phyloP scores from a whole-genome alignment of 176 grass and related monocot genomes.

The Elymus sibiricus region DNA sequence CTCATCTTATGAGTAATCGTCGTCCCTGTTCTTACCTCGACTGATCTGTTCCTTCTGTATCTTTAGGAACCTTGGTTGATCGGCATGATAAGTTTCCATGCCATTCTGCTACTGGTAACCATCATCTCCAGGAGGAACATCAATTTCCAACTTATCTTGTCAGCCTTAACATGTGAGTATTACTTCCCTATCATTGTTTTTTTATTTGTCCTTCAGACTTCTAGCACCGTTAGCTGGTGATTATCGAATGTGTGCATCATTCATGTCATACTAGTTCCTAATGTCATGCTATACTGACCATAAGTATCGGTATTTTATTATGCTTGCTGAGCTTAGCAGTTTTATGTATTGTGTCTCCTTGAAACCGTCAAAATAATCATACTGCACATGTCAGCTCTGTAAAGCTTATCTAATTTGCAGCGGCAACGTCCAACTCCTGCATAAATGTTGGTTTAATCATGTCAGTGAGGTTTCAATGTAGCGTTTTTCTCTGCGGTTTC shows the following conservation, averaged over 20 bases:
- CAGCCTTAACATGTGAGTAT: constrained; percentile 67
- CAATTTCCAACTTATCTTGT: constrained; percentile 83
- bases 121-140: constrained; percentile 81
- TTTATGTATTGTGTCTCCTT: background rate
- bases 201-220: background rate
- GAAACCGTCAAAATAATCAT: background rate
- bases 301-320: background rate
- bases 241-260: background rate
- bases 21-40: background rate
- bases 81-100: constrained; percentile 55
- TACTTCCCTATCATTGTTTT: background rate
- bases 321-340: background rate
- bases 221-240: background rate
- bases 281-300: background rate
- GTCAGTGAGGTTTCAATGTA: background rate
- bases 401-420: background rate
- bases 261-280: background rate
- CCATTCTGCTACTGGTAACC: constrained; percentile 64
- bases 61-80: constrained; percentile 89
- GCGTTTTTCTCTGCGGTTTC: background rate
- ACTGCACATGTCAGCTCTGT: background rate
- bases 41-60: background rate
- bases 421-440: background rate
- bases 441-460: background rate
- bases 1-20: background rate